Evolutionary conservation across 169 alveolate species (phyloP).

Genomic region (Plasmodium coatneyi): DNA sequence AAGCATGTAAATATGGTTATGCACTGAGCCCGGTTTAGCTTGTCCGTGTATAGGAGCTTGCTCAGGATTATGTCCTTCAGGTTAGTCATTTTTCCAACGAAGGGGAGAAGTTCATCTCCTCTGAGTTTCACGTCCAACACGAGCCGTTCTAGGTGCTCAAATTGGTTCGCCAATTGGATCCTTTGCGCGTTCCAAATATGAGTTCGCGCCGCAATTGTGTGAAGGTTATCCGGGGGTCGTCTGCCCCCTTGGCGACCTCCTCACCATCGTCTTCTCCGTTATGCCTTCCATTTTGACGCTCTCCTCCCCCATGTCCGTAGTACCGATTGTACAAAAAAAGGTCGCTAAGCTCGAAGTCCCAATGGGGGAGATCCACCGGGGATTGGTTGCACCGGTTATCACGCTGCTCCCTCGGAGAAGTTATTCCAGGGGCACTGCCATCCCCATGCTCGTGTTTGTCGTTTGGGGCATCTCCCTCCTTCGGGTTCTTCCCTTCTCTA

Average conservation of each 20-base stretch:
- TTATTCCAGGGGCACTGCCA: not conserved
- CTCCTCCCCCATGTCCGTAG: not conserved
- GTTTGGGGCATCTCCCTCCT: not conserved
- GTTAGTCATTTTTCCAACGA: conserved; percentile 50
- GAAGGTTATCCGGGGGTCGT: not conserved
- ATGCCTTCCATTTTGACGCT: not conserved
- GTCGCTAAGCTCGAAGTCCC: conserved; percentile 1
- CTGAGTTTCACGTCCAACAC: conserved; percentile 50
- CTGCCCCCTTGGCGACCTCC: not conserved
- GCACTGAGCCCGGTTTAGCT: conserved; percentile 53
- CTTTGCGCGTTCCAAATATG: conserved; percentile 4
- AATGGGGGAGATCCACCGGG: conserved; percentile 3
- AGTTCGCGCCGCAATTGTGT: conserved; percentile 7
- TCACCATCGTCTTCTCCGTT: not conserved
- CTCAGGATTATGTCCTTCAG: conserved; percentile 65
- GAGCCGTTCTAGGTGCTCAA: conserved; percentile 33
- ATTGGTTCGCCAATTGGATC: not conserved
- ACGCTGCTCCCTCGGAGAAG: not conserved
- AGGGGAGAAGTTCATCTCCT: conserved; percentile 64
- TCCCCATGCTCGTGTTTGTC: not conserved
- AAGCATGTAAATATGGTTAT: conserved; percentile 61
- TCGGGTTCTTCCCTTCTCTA: not conserved
- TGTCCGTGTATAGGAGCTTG: conserved; percentile 37
- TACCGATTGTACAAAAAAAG: conserved; percentile 11
- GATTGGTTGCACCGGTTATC: not conserved